A percentile compares a stretch with the other conserved stretches of the same genome.
phyloP scores from a whole-genome alignment of 192 early-diverging fungal genomes.

The Bifiguratus adelaidae region DNA sequence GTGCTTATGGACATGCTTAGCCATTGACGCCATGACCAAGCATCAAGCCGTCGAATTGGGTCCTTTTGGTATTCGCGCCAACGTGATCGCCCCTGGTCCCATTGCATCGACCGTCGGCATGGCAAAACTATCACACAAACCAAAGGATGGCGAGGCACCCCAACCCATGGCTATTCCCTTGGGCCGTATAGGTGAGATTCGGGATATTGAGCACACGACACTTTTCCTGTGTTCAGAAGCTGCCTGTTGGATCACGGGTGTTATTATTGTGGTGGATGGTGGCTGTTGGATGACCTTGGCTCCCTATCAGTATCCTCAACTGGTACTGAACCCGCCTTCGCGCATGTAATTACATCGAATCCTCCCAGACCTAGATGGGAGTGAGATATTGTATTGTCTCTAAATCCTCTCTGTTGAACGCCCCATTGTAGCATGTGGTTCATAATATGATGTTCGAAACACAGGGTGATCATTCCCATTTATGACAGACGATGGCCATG shows the following conservation, averaged over 20 bases:
- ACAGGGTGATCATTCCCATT: no score
- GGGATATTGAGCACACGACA: constrained; percentile 62
- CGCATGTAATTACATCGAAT: no score
- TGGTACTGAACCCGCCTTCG: constrained; percentile 8
- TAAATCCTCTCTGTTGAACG: no score
- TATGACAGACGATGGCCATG: no score
- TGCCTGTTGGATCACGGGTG: constrained; percentile 46
- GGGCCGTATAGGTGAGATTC: constrained; percentile 28
- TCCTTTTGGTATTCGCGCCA: constrained; percentile 55
- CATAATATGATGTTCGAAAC: no score
- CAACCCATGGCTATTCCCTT: background rate
- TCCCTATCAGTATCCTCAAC: constrained; percentile 7
- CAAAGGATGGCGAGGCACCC: background rate
- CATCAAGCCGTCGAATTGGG: constrained; percentile 65
- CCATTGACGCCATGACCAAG: constrained; percentile 43
- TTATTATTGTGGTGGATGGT: constrained; percentile 3
- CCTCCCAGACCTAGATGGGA: no score
- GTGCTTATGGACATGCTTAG: constrained; percentile 20
- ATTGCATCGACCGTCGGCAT: constrained; percentile 31
- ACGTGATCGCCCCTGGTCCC: constrained; percentile 54
- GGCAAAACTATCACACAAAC: constrained; percentile 11
- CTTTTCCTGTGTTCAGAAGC: constrained; percentile 54
- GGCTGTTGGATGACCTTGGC: constrained; percentile 12
- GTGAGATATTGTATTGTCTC: no score
- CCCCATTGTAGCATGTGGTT: no score